phyloP scores from a whole-genome alignment of 768 basidiomycete species.

The Naganishia antarctica region DNA sequence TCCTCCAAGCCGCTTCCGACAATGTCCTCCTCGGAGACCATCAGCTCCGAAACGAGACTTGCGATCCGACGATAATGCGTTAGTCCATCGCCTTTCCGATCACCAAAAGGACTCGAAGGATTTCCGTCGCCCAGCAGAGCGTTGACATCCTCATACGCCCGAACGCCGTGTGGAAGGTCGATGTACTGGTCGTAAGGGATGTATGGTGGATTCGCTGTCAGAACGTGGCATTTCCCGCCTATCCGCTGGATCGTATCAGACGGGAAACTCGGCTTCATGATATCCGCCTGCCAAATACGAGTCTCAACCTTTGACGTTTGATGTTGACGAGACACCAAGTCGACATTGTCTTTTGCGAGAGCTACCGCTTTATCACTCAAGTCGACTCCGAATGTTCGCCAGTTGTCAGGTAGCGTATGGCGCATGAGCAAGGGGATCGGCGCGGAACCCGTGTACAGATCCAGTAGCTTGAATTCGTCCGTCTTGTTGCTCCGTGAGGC shows the following conservation, averaged over 20 bases:
- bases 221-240: slow-evolving; percentile 29
- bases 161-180: slow-evolving; percentile 64
- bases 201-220: slow-evolving; percentile 55
- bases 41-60: slow-evolving; percentile 56
- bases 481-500: slow-evolving; percentile 43
- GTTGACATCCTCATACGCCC: slow-evolving; percentile 68
- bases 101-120: slow-evolving; percentile 43
- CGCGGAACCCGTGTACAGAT: slow-evolving; percentile 89
- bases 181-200: slow-evolving; percentile 66
- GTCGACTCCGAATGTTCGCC: slow-evolving; percentile 1
- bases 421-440: slow-evolving; percentile 85
- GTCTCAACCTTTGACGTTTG: neutral
- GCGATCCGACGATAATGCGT: slow-evolving; percentile 71
- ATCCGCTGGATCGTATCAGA: neutral
- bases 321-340: neutral
- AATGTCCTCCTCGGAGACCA: slow-evolving; percentile 47
- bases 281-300: slow-evolving; percentile 19
- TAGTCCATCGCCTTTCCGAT: slow-evolving; percentile 52
- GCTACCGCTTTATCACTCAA: slow-evolving; percentile 1
- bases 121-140: slow-evolving; percentile 72
- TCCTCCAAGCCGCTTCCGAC: slow-evolving; percentile 13
- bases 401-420: slow-evolving; percentile 43
- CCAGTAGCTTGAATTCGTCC: slow-evolving; percentile 56
- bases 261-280: slow-evolving; percentile 54
- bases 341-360: slow-evolving; percentile 34